Conservation (phyloP, 1,284 basidiomycete species). For the Trichosporon asahii region DNA sequence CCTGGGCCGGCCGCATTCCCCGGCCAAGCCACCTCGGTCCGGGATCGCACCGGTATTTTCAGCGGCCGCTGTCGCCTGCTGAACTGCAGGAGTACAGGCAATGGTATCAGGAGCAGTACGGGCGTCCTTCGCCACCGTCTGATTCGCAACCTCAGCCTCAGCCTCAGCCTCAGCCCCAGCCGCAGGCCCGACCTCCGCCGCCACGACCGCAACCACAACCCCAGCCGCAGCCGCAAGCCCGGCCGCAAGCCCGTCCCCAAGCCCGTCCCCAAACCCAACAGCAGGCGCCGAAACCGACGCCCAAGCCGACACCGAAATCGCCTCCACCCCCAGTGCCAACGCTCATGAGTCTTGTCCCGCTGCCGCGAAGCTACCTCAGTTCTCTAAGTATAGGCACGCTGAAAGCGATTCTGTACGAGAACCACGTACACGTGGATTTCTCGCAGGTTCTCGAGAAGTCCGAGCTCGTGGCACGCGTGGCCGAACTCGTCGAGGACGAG, state of each 20-base stretch:
- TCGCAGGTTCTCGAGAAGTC: constrained; percentile 54
- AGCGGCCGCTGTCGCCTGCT: too few species aligned
- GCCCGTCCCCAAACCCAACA: background rate
- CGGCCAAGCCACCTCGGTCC: too few species aligned
- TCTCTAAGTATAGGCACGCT: constrained; percentile 63
- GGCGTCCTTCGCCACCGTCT: constrained; percentile 19
- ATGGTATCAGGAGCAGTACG: constrained; percentile 12
- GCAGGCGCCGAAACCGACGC: constrained; percentile 15
- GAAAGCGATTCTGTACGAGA: constrained; percentile 69
- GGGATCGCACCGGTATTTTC: too few species aligned
- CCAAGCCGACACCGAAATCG: constrained; percentile 17
- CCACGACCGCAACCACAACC: constrained; percentile 13
- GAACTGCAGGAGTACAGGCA: constrained; percentile 10
- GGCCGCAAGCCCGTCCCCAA: background rate
- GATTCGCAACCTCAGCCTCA: too few species aligned
- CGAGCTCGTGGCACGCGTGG: constrained; percentile 68
- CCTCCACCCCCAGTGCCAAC: constrained; percentile 53
- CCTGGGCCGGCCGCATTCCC: too few species aligned
- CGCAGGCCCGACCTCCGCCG: background rate
- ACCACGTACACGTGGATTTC: constrained; percentile 52
- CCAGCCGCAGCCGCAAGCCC: constrained; percentile 19
- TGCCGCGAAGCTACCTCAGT: constrained; percentile 59
- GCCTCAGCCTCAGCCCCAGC: background rate
- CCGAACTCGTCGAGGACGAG: constrained; percentile 65
- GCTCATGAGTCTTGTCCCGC: constrained; percentile 64